These are phyloP conservation scores for Oryza glaberrima DNA, from an alignment of 176 grass and related monocot species.

Conservation along the genomic window DNA sequence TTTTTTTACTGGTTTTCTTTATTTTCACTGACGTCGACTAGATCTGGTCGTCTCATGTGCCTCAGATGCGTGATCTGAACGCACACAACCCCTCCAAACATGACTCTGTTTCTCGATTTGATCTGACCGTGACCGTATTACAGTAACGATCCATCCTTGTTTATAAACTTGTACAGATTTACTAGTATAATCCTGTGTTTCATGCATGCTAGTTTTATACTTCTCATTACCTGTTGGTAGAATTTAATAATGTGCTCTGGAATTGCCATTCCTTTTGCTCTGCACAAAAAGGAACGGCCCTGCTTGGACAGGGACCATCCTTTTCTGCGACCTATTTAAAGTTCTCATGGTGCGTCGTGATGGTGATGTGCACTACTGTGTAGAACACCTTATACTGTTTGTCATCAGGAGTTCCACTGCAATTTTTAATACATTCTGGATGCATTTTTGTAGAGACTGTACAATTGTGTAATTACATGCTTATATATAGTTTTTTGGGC, in stretches of 20 bases:
- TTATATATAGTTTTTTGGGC: background rate
- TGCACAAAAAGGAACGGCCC: no score
- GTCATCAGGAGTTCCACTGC: background rate
- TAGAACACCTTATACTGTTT: background rate
- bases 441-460: background rate
- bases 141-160: no score
- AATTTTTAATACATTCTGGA: background rate
- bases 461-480: background rate
- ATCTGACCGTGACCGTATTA: background rate
- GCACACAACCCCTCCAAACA: background rate
- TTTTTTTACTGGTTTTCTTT: background rate
- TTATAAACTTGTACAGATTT: background rate
- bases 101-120: background rate
- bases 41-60: slow-evolving; percentile 15
- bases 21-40: background rate
- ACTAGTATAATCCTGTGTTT: no score
- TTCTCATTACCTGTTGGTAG: background rate
- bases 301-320: background rate
- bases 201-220: no score
- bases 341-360: background rate
- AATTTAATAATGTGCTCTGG: background rate
- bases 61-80: background rate
- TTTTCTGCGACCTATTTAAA: background rate
- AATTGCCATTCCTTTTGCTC: background rate
- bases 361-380: background rate